Evolutionary conservation across 495 filamentous ascomycete species (phyloP).

Genomic region (Aspergillus campestris): DNA sequence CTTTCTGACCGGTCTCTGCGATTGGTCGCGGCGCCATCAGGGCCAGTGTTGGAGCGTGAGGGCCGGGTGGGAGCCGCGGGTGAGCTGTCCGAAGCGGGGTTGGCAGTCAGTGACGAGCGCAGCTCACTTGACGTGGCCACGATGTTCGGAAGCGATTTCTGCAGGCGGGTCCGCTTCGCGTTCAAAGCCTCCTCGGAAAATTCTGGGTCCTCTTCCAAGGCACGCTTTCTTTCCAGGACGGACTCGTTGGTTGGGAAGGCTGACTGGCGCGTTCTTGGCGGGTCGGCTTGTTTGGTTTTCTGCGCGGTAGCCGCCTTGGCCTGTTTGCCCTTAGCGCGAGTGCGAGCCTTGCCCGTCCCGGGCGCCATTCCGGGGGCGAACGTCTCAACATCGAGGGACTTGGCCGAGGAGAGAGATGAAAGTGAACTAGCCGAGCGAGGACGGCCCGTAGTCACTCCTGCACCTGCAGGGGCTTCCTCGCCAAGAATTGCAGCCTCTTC

Average conservation of each 20-base stretch:
- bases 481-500: background rate
- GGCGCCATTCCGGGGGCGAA: conserved; percentile 11
- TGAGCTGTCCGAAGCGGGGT: conserved; percentile 9
- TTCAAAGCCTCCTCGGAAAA: conserved; percentile 14
- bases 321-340: conserved; percentile 23
- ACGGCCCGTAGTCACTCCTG: conserved; percentile 3
- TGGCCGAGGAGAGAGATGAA: conserved; percentile 37
- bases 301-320: conserved; percentile 17
- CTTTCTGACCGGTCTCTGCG: conserved; percentile 10
- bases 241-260: conserved; percentile 8
- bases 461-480: background rate
- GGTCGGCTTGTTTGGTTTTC: conserved; percentile 8
- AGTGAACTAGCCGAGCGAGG: conserved; percentile 34
- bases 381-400: conserved; percentile 25
- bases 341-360: conserved; percentile 8
- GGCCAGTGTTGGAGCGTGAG: background rate
- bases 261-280: conserved; percentile 4
- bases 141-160: conserved; percentile 13
- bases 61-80: conserved; percentile 2
- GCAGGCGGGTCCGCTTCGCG: conserved; percentile 23
- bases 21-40: background rate
- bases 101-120: conserved; percentile 14
- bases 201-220: conserved; percentile 21
- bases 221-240: conserved; percentile 17
- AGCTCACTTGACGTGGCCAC: conserved; percentile 17